Base-by-base conservation (phyloP, 2,329 filamentous ascomycete species). In the Orbilia javanica region DNA sequence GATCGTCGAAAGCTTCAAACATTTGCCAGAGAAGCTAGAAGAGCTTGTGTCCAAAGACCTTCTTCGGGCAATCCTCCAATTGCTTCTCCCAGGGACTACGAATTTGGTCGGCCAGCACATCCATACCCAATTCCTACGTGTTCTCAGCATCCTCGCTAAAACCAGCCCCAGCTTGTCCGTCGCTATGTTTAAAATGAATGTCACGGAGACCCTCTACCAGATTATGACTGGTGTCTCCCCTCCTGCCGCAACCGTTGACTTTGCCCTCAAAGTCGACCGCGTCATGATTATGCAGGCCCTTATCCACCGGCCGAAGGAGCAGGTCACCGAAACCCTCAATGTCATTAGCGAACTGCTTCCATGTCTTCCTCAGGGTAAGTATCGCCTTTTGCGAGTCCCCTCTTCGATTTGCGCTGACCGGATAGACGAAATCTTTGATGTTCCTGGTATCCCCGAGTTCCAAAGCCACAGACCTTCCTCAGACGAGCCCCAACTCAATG, bases 261-360 rank as follows among this genome's bases (percentile, higher is more conserved):
- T 93, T 72, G 92, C 90, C 31, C 91, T 89, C 42, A 97, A 96
- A 85, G 91, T 98, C 80, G 95, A 98, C 84, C 97, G 94, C 82
- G 95, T 98, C 69, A 89, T 99, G 53, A 96, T 99, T 82, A 99
- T 99, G 96, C 96, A 99, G 85, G 94, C 96, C 42, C 87, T 99
- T 79, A 97, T 99, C 65, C 96, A 98, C 83, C 91, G 95, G 46
- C 96, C 96, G 5, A 91, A 94, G 71, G 96, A 99, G 81, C 96
- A 99, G 84, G 93, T 99, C 18, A 96, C 95, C 81, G 96, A 99
- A 86, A 97, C 96, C 0, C 88, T 99, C 79, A 98, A 98, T 83
- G 94, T 99, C 80, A 94, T 99, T 80, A 97, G 96, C 85, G 96
- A 99, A 85, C 87, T 99, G 31, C 87, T 99, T 39, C 94, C 95